Evolutionary conservation across 2,329 filamentous ascomycete species (phyloP), one percentile per base, ranked within the genome.

Genomic region (Trichoderma hamatum): DNA sequence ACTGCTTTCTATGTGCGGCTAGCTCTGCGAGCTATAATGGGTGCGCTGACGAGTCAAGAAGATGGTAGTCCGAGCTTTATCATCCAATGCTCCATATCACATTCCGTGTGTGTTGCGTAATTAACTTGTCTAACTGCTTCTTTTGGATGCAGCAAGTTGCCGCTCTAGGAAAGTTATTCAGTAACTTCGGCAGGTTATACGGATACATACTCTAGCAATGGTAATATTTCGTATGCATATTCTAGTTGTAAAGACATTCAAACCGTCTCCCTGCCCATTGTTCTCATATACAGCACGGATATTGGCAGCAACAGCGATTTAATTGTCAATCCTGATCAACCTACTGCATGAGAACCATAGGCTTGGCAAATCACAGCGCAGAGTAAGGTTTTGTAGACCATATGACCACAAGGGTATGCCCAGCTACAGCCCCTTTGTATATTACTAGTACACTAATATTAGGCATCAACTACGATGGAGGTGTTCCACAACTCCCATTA

Each of bases 371-470:
- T 52, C 43, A n/a, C 13, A 26, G 24, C 46, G 21, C 43, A 13
- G 21, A 63, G 43, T 13, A 9, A 30, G 46, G 46, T n/a, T n/a
- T n/a, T n/a, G n/a, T n/a, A n/a, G n/a, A n/a, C n/a, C n/a, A n/a
- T n/a, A n/a, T n/a, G n/a, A n/a, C n/a, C n/a, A n/a, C n/a, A n/a
- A n/a, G n/a, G n/a, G 19, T 24, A 34, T 28, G 19, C 59, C 16
- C n/a, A 34, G 43, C 60, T 14, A 63, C 10, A 36, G 14, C 60
- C 46, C 60, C 46, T 63, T 63, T n/a, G 39, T 43, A 43, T 43
- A 43, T 34, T 14, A 16, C 28, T 9, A 28, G 51, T 63, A 52
- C 14, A 36, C 9, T 36, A 51, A n/a, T 34, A 5, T n/a, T 43
- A 19, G 46, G 36, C 28, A 14, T 13, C 28, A 13, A 46, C 32